Percentiles rank a stretch among this genome's conserved stretches.
These are phyloP conservation scores for Fusarium sp. DNA, from an alignment of 2,329 filamentous ascomycete genomes.

Conservation along the genomic window DNA sequence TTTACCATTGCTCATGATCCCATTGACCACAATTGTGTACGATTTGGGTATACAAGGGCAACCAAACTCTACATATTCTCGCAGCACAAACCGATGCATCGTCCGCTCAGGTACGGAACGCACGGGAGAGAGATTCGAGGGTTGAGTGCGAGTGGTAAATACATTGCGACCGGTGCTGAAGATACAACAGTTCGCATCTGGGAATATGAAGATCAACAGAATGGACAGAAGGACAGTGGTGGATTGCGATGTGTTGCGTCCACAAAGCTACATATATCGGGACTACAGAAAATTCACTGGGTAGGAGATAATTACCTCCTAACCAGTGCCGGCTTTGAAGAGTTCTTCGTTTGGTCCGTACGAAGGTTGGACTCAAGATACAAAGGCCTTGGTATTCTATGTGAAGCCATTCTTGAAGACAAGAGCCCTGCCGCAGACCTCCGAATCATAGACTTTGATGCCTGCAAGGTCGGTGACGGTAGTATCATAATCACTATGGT, in stretches of 20 bases:
- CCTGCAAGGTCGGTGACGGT: slow-evolving; percentile 47
- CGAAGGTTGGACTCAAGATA: slow-evolving; percentile 62
- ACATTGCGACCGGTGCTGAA: slow-evolving; percentile 76
- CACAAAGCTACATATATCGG: slow-evolving; percentile 82
- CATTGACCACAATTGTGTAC: slow-evolving; percentile 49
- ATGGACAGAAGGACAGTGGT: neutral
- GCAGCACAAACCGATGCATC: slow-evolving; percentile 51
- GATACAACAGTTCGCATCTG: slow-evolving; percentile 81
- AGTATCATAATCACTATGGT: slow-evolving; percentile 74
- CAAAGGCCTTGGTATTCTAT: slow-evolving; percentile 64
- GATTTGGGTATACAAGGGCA: slow-evolving; percentile 81
- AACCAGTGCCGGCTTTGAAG: slow-evolving; percentile 87
- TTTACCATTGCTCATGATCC: slow-evolving; percentile 65
- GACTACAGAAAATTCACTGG: slow-evolving; percentile 85
- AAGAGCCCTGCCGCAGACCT: slow-evolving; percentile 71
- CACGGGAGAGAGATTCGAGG: slow-evolving; percentile 88
- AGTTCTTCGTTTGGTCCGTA: slow-evolving; percentile 87
- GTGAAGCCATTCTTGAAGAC: slow-evolving; percentile 66
- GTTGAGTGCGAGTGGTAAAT: slow-evolving; percentile 55
- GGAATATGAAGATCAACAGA: slow-evolving; percentile 52
- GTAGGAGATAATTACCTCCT: slow-evolving; percentile 78
- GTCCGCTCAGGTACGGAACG: slow-evolving; percentile 73
- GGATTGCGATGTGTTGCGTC: slow-evolving; percentile 67
- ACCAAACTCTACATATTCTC: slow-evolving; percentile 63
- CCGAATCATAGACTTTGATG: slow-evolving; percentile 83